Base-by-base conservation (phyloP, 2,329 filamentous ascomycete genomes). In the Apiospora sp. region DNA sequence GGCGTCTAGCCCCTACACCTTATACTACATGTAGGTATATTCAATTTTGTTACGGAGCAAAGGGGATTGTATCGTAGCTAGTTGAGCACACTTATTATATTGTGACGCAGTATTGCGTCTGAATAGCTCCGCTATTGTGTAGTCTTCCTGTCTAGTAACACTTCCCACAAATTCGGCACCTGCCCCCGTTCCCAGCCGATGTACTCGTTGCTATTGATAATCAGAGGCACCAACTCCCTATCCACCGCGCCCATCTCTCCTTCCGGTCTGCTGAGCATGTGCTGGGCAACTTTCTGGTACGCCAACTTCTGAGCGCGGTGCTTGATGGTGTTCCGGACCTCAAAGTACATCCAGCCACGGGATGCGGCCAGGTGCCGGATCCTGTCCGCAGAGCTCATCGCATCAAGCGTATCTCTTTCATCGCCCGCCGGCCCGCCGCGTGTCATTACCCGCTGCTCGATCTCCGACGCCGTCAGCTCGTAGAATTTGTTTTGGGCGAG, bases 301-400 rank as follows among this genome's bases (percentile, higher is more conserved):
- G 24, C 51, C 51, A 54, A 13, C 51, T 54, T 54, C 24, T 54
- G 51, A 27, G 51, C 51, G 24, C 51, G 51, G 51, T 54, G 51
- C 51, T 54, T 54, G 13, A 54, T 30, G 24, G 51, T 54, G 51
- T 54, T 54, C 51, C 51, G 24, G 24, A 30, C 24, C 24, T 54
- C 51, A 7, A 54, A 54, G 51, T 30, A 54, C 51, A 54, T 54
- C 51, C 51, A 54, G 24, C 51, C 16, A 14, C 51, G 24, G 24
- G 24, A 54, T 6, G 51, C 24, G 13, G 51, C 24, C 14, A 54
- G 51, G 51, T 54, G 14, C 13, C 24, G 14, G 51, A 54, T 54
- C 24, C 24, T 27, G 10, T 30, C 51, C 24, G 51, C 51, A 13
- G 51, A 14, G 24, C 24, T 16, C 51, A 54, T 54, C 51, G 51